Conservation (phyloP, 2,329 filamentous ascomycete species). For the Fusarium odoratissimum region DNA sequence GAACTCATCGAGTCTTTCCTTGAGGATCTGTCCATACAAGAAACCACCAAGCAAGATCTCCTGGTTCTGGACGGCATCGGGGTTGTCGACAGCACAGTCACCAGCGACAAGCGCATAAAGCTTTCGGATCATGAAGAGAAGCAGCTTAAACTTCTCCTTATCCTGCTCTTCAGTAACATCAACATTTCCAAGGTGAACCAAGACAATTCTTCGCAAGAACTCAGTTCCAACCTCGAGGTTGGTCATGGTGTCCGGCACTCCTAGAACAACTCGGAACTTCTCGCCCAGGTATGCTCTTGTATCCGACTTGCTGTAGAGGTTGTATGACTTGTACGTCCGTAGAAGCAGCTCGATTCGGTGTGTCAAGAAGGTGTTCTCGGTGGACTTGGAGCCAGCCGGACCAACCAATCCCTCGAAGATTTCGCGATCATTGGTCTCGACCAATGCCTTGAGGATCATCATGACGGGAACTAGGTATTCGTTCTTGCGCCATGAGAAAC, state of each 20-base stretch:
- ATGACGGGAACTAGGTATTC: slow-evolving; percentile 96
- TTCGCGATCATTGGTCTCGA: slow-evolving; percentile 96
- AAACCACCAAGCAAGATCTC: slow-evolving; percentile 94
- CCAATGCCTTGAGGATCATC: slow-evolving; percentile 95
- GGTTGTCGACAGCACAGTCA: slow-evolving; percentile 93
- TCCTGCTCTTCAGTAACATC: slow-evolving; percentile 87
- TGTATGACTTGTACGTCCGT: slow-evolving; percentile 92
- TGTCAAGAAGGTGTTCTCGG: slow-evolving; percentile 91
- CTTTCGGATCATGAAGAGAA: slow-evolving; percentile 96
- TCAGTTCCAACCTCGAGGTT: slow-evolving; percentile 92
- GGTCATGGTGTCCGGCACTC: slow-evolving; percentile 83
- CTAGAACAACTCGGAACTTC: slow-evolving; percentile 90
- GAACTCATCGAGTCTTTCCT: slow-evolving; percentile 93
- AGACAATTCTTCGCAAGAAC: slow-evolving; percentile 88
- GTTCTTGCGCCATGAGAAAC: slow-evolving; percentile 97
- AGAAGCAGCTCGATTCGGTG: slow-evolving; percentile 93
- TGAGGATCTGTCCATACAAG: slow-evolving; percentile 93
- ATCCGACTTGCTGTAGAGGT: slow-evolving; percentile 82
- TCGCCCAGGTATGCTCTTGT: slow-evolving; percentile 88
- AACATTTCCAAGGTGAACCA: slow-evolving; percentile 90
- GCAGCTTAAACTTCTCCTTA: slow-evolving; percentile 90
- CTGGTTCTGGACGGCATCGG: slow-evolving; percentile 95
- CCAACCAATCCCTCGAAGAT: slow-evolving; percentile 96
- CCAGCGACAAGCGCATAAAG: slow-evolving; percentile 93
- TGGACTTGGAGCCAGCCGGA: slow-evolving; percentile 77